These are phyloP conservation scores for Entoloma clypeatum DNA, from an alignment of 1,284 basidiomycete species.

Conservation along the genomic window DNA sequence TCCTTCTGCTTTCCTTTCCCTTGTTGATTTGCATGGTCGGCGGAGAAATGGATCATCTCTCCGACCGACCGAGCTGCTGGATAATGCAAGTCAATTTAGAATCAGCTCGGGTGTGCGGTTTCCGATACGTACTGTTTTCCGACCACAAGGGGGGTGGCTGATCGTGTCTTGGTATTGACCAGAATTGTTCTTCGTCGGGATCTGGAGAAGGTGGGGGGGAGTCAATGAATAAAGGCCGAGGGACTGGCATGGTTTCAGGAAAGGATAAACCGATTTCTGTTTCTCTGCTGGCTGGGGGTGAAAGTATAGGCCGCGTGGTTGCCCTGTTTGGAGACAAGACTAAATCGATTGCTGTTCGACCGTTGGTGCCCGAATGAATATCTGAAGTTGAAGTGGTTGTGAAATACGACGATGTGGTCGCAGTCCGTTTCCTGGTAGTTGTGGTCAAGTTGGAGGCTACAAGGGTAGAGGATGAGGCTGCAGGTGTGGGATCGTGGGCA, in stretches of 20 bases:
- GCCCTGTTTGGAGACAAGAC: conserved; percentile 16
- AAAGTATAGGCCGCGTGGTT: conserved; percentile 3
- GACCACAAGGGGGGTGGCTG: not conserved
- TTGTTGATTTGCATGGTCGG: not conserved
- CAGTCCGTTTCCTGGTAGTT: conserved; percentile 1
- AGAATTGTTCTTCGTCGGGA: conserved; percentile 17
- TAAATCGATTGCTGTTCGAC: conserved; percentile 8
- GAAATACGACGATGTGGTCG: conserved; percentile 18
- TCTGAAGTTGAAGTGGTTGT: conserved; percentile 5
- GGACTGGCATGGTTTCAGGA: conserved; percentile 13
- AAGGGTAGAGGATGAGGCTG: conserved; percentile 9
- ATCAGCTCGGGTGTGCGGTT: not conserved
- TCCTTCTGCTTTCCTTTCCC: conserved; percentile 13
- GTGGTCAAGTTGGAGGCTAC: not conserved
- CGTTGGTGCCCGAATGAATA: conserved; percentile 7
- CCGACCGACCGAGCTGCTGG: conserved; percentile 5
- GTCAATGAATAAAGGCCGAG: conserved; percentile 7
- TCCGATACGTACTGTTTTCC: conserved; percentile 1
- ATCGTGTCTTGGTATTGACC: conserved; percentile 12
- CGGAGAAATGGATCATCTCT: too few species aligned
- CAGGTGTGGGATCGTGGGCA: conserved; percentile 9
- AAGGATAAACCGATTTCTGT: conserved; percentile 11
- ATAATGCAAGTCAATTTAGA: conserved; percentile 6
- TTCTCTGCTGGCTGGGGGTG: conserved; percentile 6
- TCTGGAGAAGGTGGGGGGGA: conserved; percentile 11